Conservation (phyloP, 257 asterid genomes). For the Solanum pennellii region DNA sequence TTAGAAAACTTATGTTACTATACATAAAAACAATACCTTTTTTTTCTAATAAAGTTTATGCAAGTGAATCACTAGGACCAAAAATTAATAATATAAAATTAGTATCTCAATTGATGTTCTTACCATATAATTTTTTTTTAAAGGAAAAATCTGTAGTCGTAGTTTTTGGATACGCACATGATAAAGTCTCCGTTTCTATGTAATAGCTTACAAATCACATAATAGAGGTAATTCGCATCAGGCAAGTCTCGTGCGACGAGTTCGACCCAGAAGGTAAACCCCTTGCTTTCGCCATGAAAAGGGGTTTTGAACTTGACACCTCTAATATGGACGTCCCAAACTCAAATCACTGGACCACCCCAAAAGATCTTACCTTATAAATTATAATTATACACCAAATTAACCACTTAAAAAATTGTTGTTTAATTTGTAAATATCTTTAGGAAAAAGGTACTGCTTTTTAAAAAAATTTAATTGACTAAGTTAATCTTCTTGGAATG, state of each 20-base stretch:
- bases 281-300: too few relatives aligned
- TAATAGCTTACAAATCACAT: too few relatives aligned
- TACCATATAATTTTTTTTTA: not conserved
- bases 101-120: not conserved
- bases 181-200: accelerated
- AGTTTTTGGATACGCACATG: too few relatives aligned
- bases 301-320: accelerated
- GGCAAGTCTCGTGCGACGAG: too few relatives aligned
- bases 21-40: not conserved
- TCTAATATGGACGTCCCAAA: too few relatives aligned
- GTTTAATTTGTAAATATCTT: not conserved
- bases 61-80: not conserved
- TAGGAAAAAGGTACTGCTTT: not conserved
- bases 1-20: accelerated
- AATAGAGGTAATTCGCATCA: accelerated
- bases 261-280: too few relatives aligned
- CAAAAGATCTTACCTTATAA: too few relatives aligned
- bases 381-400: not conserved
- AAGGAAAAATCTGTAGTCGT: accelerated
- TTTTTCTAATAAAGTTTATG: not conserved
- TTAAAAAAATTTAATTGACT: too few relatives aligned
- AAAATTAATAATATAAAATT: too few relatives aligned
- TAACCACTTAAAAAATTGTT: not conserved
- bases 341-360: too few relatives aligned
- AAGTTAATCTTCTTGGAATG: not conserved